Conservation (phyloP, 129 eudicot genomes). For the Smallanthus sonchifolius region DNA sequence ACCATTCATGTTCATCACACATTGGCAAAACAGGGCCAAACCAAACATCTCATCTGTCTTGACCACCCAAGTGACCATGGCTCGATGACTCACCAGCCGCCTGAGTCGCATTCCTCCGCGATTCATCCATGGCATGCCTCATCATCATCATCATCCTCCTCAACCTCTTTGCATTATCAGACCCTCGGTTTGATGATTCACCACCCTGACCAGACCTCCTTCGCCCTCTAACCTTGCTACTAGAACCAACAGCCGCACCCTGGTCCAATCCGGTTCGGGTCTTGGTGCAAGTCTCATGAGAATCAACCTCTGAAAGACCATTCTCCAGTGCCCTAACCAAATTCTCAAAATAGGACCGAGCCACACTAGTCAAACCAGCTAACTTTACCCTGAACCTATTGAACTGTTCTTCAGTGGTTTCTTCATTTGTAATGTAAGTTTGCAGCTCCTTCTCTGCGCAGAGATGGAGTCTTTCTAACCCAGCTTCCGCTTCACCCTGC, state of each 20-base stretch:
- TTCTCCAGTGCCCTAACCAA: constrained; percentile 47
- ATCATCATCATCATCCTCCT: not conserved
- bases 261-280: constrained; percentile 17
- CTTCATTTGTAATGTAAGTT: constrained; percentile 16
- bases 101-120: not conserved
- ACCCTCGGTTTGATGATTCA: too few relatives aligned
- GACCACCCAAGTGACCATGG: constrained; percentile 1
- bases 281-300: constrained; percentile 2
- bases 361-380: constrained; percentile 32
- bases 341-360: constrained; percentile 41
- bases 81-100: constrained; percentile 28
- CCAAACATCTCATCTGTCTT: not conserved
- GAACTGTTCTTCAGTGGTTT: constrained; percentile 11
- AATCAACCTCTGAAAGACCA: constrained; percentile 43
- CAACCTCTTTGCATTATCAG: constrained; percentile 21
- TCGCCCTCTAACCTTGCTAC: constrained; percentile 30
- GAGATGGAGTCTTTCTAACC: constrained; percentile 43
- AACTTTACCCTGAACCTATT: constrained; percentile 25
- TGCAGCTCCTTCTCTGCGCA: constrained; percentile 43
- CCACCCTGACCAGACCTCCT: not conserved
- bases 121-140: not conserved
- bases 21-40: not conserved
- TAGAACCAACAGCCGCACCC: constrained; percentile 26
- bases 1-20: constrained; percentile 12
- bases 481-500: constrained; percentile 48